Evolutionary conservation across 306 rosid species (phyloP), one percentile per base, ranked within the genome.

Genomic region (Canavalia ensiformis): DNA sequence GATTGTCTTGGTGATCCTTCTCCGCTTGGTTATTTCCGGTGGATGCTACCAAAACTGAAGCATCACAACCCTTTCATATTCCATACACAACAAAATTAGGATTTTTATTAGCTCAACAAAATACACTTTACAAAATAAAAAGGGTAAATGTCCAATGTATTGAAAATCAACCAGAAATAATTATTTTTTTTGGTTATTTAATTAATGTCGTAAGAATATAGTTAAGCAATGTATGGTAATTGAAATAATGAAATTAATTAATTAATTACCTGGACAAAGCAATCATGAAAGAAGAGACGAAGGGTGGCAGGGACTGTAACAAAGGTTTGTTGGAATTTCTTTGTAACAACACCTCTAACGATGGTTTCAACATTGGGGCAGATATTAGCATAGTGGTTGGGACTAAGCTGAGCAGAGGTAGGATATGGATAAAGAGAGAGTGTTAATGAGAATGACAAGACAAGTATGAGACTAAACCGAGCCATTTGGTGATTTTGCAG

Each of bases 261-360:
- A 34, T 51, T 35, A 7, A 34, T 13, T 83, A 92, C 99, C 88
- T 84, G 90, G 51, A 95, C 98, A 55, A 91, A 87, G 88, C 99
- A 95, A 77, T 93, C 99, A 2, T 95, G 99, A 65, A 95, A 95
- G 84, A 91, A 91, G 85, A 95, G 97, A 33, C 99, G 99, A 50
- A 95, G 73, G 6, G 99, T 95, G 25, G 95, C 94, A 0, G 97
- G 99, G 50, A 92, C 89, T 0, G 99, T 95, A 13, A 93, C 97
- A 42, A 93, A 93, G 0, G 99, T 95, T 47, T 93, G 90, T 2
- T 80, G 82, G 31, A 91, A 88, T 74, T 95, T 95, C 76, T 56
- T 70, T 1, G 28, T 77, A 41, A 95, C 99, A 0, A 34, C 92
- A 13, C 57, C 42, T 84, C 76, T 80, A 8, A 95, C 99, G 8